Conservation (phyloP, 129 eudicot genomes). For the Saussurea involucrata region DNA sequence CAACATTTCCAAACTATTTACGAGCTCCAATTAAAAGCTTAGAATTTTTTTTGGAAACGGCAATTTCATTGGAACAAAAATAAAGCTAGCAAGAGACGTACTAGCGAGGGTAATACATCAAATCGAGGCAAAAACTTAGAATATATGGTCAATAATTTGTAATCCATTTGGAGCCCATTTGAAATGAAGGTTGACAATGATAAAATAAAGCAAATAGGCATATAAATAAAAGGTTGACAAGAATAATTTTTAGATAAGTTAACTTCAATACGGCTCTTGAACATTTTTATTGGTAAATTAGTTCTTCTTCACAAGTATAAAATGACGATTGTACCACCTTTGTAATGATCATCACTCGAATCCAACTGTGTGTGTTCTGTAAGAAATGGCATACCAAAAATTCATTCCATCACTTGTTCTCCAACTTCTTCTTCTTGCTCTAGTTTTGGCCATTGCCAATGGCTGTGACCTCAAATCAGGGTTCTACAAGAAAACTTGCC, state of each 20-base stretch:
- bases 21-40: too few species aligned
- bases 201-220: not conserved
- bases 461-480: constrained; percentile 29
- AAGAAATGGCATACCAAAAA: constrained; percentile 23
- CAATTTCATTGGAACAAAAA: too few species aligned
- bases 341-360: constrained; percentile 6
- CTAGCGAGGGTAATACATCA: too few species aligned
- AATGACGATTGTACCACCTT: not conserved
- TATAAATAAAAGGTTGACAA: not conserved
- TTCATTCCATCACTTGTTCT: constrained; percentile 12
- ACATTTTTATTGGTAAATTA: not conserved
- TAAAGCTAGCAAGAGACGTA: too few species aligned
- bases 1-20: too few species aligned
- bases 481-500: constrained; percentile 52
- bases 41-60: too few species aligned
- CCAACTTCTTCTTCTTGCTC: constrained; percentile 30
- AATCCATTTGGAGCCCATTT: not conserved
- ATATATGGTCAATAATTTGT: not conserved
- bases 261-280: not conserved
- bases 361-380: not conserved
- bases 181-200: not conserved
- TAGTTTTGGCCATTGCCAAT: constrained; percentile 27
- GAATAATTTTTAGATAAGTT: not conserved
- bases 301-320: constrained; percentile 14
- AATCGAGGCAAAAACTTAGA: too few species aligned